Percentiles rank a stretch among this genome's conserved stretches.
Conservation (phyloP, 139 green algal species). For the Chloropicon primus region DNA sequence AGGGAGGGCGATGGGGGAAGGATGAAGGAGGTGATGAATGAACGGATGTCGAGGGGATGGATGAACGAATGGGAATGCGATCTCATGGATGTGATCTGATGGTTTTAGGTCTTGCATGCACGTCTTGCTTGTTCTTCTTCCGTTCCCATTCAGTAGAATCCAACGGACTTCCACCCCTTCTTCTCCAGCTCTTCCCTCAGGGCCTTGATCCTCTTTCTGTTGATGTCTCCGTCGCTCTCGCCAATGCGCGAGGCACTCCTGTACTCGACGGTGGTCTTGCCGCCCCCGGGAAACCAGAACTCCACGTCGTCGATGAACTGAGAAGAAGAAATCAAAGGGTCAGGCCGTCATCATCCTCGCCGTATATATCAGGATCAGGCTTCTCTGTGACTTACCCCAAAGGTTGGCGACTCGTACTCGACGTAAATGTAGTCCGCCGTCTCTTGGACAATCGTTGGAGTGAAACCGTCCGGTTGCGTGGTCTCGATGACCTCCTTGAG, state of each 20-base stretch:
- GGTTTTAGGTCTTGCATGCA: no score
- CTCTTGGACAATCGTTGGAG: constrained; percentile 64
- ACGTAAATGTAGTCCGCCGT: constrained; percentile 80
- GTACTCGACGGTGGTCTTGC: constrained; percentile 32
- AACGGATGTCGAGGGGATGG: no score
- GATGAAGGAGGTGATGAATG: no score
- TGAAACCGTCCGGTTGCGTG: constrained; percentile 65
- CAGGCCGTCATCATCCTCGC: background rate
- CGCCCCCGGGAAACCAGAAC: constrained; percentile 43
- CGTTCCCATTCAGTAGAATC: constrained; percentile 40
- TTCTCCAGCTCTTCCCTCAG: constrained; percentile 59
- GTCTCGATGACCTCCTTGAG: constrained; percentile 38
- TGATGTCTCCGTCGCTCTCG: constrained; percentile 72
- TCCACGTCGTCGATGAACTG: constrained; percentile 90
- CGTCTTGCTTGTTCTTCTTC: no score
- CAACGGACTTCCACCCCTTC: constrained; percentile 63
- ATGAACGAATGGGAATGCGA: no score
- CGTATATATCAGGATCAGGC: background rate
- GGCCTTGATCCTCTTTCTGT: constrained; percentile 85
- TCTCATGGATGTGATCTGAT: no score
- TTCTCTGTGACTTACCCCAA: constrained; percentile 35
- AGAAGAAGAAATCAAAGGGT: background rate
- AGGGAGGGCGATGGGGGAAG: no score
- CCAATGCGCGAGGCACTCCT: constrained; percentile 64
- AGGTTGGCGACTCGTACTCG: constrained; percentile 72